A percentile compares a stretch with the other conserved stretches of the same genome.
Conservation (phyloP, 768 basidiomycete species). For the Leccinum fibrillosum region DNA sequence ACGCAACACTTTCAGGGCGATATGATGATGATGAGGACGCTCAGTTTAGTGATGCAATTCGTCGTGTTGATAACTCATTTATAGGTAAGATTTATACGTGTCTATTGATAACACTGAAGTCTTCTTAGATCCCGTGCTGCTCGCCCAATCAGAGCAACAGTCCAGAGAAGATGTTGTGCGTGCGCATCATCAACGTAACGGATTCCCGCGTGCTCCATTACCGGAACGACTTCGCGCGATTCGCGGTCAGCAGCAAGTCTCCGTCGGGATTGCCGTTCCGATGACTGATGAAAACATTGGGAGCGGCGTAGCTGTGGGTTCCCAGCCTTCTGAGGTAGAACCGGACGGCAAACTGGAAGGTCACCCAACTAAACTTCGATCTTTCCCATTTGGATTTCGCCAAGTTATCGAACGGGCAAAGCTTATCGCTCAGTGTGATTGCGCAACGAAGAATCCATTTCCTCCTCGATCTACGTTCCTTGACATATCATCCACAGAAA, state of each 20-base stretch:
- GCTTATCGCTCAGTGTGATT: background rate
- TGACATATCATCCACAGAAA: background rate
- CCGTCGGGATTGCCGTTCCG: background rate
- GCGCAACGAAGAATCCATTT: background rate
- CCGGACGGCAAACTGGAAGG: background rate
- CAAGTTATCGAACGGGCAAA: background rate
- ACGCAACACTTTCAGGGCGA: background rate
- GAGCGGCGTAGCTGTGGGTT: background rate
- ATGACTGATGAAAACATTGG: background rate
- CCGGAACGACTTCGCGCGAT: background rate
- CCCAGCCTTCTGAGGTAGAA: background rate
- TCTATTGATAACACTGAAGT: background rate
- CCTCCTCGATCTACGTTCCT: background rate
- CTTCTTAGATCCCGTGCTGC: background rate
- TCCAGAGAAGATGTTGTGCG: background rate
- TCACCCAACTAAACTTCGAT: background rate
- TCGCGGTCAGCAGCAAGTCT: background rate
- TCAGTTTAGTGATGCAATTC: no score
- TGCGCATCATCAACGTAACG: background rate
- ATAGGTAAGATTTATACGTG: background rate
- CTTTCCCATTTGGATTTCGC: background rate
- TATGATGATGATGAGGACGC: background rate
- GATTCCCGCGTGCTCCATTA: background rate
- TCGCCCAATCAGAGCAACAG: background rate
- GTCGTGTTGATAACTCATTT: background rate